Evolutionary conservation across 306 rosid genomes (phyloP), one percentile per base, ranked within the genome.

Genomic region (Casuarina cunninghamiana): DNA sequence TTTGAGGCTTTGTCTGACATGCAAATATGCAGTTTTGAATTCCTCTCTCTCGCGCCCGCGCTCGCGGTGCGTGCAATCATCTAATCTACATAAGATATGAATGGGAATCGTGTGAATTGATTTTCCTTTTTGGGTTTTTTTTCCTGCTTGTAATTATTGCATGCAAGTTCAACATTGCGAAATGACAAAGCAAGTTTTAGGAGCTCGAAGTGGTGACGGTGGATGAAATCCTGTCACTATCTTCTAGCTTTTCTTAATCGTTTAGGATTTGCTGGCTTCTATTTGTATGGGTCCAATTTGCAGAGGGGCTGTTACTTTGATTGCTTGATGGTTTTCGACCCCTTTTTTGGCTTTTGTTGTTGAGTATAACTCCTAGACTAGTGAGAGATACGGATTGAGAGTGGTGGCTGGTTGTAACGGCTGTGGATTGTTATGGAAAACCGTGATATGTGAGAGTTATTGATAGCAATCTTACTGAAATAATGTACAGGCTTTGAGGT

Each of bases 401-500:
- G 41, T 15, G 51, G 42, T 8, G 37, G 42, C 49, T 41, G 71
- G 5, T 67, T 10, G n/a, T 42, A 42, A 67, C 17, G 71, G 60
- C 80, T 35, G 8, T 37, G 46, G 7, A 17, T 72, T 78, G 53
- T 67, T 68, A 37, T n/a, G 1, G 3, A 38, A 50, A 77, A 48
- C 44, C 63, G 21, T 71, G 9, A 55, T 11, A 66, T n/a, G 55
- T 73, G 44, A 21, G 37, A 45, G 46, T 5, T 78, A n/a, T 70
- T 69, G 76, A 74, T 72, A 6, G 67, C 17, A 26, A 7, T 45
- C 73, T 19, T 81, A 49, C 51, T 82, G 43, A 50, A 70, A 68
- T 70, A 61, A 77, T 75, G 16, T 73, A 75, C 91, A 96, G 98
- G 94, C 97, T 77, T 82, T 96, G 48, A 90, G 99, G 78, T 90